Evolutionary conservation across 345 rosid species (phyloP).

Genomic region (Syzygium jambos): DNA sequence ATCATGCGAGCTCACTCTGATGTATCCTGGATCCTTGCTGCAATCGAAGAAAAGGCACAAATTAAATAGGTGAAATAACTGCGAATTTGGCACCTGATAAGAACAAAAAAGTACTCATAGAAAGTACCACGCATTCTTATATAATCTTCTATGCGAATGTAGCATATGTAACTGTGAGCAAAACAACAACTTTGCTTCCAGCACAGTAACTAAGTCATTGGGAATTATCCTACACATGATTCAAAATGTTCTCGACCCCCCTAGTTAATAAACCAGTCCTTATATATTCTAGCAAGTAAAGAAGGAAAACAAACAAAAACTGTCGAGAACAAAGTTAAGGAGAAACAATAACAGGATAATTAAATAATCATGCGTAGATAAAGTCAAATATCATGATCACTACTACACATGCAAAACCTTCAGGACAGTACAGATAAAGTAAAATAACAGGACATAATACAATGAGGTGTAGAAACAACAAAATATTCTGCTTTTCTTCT

Average conservation of each 20-base stretch:
- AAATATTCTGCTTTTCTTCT: background rate
- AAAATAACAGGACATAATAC: background rate
- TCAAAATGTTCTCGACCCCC: background rate
- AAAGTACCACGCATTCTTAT: background rate
- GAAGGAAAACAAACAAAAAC: background rate
- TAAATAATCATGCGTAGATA: background rate
- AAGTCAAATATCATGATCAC: background rate
- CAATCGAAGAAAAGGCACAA: conserved; percentile 5
- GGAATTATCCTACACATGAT: background rate
- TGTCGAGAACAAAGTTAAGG: background rate
- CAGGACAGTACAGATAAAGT: background rate
- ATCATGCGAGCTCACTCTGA: conserved; percentile 66
- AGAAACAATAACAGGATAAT: background rate
- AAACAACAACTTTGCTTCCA: background rate
- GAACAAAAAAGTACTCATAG: background rate
- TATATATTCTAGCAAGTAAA: background rate
- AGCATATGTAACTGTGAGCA: background rate
- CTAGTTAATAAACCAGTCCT: background rate
- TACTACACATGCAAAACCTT: background rate
- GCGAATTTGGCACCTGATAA: background rate
- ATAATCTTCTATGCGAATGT: background rate
- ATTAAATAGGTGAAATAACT: background rate
- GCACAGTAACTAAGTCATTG: background rate
- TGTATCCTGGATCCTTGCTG: conserved; percentile 97
- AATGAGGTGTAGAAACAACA: background rate